phyloP scores from a whole-genome alignment of 2,329 filamentous ascomycete genomes.

The Sporothrix protearum region DNA sequence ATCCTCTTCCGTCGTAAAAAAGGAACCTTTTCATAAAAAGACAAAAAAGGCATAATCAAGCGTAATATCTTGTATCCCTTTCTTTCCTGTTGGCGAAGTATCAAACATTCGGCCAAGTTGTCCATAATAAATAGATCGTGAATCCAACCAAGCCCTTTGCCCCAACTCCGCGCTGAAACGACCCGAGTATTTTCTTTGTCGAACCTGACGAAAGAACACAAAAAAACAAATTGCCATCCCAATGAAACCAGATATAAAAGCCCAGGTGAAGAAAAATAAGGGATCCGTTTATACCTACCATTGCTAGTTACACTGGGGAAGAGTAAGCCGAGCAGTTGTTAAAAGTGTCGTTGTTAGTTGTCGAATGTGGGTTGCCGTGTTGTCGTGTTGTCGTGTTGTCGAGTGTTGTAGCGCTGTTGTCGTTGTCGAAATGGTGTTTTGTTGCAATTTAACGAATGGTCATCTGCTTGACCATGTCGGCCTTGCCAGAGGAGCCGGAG shows the following conservation, averaged over 20 bases:
- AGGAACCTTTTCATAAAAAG: constrained; percentile 15
- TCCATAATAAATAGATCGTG: constrained; percentile 19
- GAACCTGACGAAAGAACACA: constrained; percentile 24
- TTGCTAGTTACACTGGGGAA: constrained; percentile 31
- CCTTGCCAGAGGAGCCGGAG: constrained; percentile 70
- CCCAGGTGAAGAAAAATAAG: neutral
- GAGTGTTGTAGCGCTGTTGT: constrained; percentile 6
- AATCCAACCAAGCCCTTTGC: constrained; percentile 39
- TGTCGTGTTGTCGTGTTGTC: constrained; percentile 11
- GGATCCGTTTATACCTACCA: constrained; percentile 44
- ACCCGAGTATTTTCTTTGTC: constrained; percentile 32
- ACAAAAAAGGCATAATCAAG: neutral
- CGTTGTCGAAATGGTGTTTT: constrained; percentile 15
- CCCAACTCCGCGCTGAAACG: constrained; percentile 53
- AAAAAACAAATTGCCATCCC: constrained; percentile 23
- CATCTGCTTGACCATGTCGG: constrained; percentile 89
- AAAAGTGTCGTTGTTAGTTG: constrained; percentile 15
- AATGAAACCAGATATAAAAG: constrained; percentile 26
- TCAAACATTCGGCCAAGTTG: constrained; percentile 22
- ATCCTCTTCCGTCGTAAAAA: constrained; percentile 18
- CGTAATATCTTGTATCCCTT: neutral
- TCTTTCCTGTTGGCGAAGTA: constrained; percentile 19
- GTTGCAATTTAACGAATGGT: constrained; percentile 67
- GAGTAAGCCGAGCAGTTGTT: constrained; percentile 25
- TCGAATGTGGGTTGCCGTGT: constrained; percentile 8